These are phyloP conservation scores for Globisporangium camurandrum DNA, from an alignment of 352 stramenopile genomes.

Conservation along the genomic window DNA sequence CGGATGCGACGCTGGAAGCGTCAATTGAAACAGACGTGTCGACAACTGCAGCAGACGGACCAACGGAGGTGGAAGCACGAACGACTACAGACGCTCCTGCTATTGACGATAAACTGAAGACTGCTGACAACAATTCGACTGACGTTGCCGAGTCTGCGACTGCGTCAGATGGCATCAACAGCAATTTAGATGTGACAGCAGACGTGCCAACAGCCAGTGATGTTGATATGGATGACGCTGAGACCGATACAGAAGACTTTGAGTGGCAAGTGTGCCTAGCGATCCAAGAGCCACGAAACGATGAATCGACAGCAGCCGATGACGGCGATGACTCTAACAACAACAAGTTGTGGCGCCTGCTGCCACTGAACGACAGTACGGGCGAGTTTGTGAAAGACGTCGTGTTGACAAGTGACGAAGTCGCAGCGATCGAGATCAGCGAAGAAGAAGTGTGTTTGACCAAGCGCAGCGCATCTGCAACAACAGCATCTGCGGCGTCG, in stretches of 20 bases:
- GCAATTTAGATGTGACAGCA: background rate
- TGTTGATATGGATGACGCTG: slow-evolving; percentile 14
- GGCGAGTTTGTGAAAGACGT: slow-evolving; percentile 52
- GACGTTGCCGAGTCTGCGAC: slow-evolving; percentile 3
- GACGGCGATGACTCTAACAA: too few species aligned
- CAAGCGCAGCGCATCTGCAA: too few species aligned
- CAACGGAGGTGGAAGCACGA: background rate
- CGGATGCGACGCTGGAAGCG: background rate
- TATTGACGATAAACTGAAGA: slow-evolving; percentile 3
- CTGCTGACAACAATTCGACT: background rate
- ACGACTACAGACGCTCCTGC: slow-evolving; percentile 6
- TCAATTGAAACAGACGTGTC: background rate
- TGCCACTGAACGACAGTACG: slow-evolving; percentile 36
- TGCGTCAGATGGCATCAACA: slow-evolving; percentile 5
- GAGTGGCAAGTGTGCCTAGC: slow-evolving; percentile 50
- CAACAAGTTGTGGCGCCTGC: slow-evolving; percentile 42
- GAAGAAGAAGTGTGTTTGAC: slow-evolving; percentile 53
- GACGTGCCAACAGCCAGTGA: slow-evolving; percentile 4
- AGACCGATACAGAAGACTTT: slow-evolving; percentile 11
- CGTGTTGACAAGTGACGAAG: slow-evolving; percentile 45
- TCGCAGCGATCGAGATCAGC: slow-evolving; percentile 52
- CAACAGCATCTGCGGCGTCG: too few species aligned
- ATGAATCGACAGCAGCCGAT: background rate
- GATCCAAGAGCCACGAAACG: slow-evolving; percentile 19
- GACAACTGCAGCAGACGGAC: background rate